Conservation (phyloP, 2,329 filamentous ascomycete genomes). For the Neonectria faginata region DNA sequence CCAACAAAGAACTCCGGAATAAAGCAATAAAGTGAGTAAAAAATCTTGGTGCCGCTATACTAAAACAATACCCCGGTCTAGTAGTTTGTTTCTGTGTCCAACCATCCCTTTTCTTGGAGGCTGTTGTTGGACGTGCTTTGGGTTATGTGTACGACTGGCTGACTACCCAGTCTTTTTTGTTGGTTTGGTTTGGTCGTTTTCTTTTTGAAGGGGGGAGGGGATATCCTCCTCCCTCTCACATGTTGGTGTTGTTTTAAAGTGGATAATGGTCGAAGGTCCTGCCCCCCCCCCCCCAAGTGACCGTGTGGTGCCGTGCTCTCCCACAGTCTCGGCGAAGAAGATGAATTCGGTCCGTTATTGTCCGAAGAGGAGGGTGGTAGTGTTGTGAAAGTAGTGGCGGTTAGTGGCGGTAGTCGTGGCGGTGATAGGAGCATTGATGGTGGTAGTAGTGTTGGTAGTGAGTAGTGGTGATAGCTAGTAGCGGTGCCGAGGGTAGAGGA, state of each 20-base stretch:
- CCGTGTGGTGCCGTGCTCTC: constrained; percentile 38
- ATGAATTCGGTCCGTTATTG: constrained; percentile 28
- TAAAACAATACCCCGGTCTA: constrained; percentile 3
- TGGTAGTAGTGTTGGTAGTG: neutral
- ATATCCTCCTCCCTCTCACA: neutral
- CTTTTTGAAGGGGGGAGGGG: neutral
- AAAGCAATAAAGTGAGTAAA: neutral
- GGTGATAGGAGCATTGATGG: neutral
- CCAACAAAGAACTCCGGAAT: neutral
- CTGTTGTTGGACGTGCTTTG: neutral
- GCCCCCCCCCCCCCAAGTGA: constrained; percentile 27
- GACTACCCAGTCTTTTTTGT: neutral
- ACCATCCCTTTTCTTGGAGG: neutral
- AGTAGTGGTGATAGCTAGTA: neutral
- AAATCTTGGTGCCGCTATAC: neutral
- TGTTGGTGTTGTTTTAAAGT: neutral
- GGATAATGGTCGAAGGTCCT: constrained; percentile 18
- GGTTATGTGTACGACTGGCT: neutral
- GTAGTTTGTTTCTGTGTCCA: constrained; percentile 1
- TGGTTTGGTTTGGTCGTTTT: neutral
- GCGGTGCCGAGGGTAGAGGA: neutral
- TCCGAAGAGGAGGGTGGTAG: constrained; percentile 16
- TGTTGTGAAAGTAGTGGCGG: constrained; percentile 7
- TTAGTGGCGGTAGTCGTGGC: constrained; percentile 10
- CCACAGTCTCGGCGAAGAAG: constrained; percentile 18